Conservation (phyloP, 208 protist species). For the Leishmania turanica region DNA sequence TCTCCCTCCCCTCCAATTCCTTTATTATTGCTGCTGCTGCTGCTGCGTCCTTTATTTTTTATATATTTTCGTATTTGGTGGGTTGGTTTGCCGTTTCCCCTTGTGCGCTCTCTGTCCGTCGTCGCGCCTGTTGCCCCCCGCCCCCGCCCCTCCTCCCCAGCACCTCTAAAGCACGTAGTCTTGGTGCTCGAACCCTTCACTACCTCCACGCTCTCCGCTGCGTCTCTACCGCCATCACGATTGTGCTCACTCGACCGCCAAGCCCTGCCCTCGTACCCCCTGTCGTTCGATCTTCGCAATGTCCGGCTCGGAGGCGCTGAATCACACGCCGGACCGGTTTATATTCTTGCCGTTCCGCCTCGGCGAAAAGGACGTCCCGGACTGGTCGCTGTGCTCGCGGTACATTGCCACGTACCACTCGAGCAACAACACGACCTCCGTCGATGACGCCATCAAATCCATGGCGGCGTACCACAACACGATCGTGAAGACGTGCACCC, state of each 20-base stretch:
- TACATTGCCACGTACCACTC: constrained; percentile 70
- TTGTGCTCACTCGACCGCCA: neutral
- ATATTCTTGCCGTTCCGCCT: constrained; percentile 71
- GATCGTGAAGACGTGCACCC: constrained; percentile 65
- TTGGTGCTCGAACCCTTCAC: neutral
- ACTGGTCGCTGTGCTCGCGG: constrained; percentile 68
- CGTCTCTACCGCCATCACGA: neutral
- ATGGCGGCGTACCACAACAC: constrained; percentile 73
- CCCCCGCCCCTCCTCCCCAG: neutral
- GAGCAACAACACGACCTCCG: constrained; percentile 60
- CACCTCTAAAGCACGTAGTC: neutral
- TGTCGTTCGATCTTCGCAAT: neutral
- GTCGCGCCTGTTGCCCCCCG: no score
- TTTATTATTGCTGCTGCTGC: no score
- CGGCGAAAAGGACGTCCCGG: constrained; percentile 63
- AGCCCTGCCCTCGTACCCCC: no score
- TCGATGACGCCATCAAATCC: constrained; percentile 60
- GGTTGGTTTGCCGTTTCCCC: neutral
- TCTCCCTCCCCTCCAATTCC: no score
- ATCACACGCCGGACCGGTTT: constrained; percentile 65
- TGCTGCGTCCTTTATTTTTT: neutral
- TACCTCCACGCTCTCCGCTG: neutral
- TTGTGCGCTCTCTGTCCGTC: neutral
- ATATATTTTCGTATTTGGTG: neutral
- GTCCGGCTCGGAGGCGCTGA: constrained; percentile 15